Percentiles rank a stretch among this genome's conserved stretches.
These are phyloP conservation scores for Xerocomus minutiporus DNA, from an alignment of 1,284 basidiomycete genomes.

Conservation along the genomic window DNA sequence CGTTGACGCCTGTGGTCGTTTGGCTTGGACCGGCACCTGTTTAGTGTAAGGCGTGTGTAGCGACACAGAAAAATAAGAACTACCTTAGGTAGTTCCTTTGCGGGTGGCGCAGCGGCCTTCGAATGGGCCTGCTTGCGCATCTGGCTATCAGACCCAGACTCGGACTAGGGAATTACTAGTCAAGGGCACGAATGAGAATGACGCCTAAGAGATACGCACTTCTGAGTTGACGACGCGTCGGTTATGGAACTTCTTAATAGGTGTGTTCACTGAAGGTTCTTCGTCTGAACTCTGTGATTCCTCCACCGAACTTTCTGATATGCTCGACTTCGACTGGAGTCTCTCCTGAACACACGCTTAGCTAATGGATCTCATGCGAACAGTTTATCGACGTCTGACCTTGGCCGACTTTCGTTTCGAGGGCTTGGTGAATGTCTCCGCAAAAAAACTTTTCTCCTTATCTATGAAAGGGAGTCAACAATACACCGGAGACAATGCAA, in stretches of 20 bases:
- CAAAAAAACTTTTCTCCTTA: conserved; percentile 43
- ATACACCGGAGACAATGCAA: background rate
- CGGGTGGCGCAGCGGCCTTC: conserved; percentile 1
- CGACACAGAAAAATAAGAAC: background rate
- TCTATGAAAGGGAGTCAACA: conserved; percentile 21
- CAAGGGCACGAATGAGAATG: background rate
- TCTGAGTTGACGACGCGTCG: conserved; percentile 13
- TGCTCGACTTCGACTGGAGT: conserved; percentile 13
- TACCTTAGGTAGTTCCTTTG: conserved; percentile 16
- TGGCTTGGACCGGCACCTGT: conserved; percentile 6
- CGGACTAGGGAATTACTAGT: conserved; percentile 17
- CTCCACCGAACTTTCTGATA: conserved; percentile 9
- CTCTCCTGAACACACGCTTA: conserved; percentile 17
- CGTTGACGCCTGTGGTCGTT: conserved; percentile 5
- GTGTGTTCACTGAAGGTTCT: background rate
- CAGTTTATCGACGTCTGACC: conserved; percentile 9
- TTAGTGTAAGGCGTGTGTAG: conserved; percentile 1
- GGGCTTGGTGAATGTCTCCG: conserved; percentile 36
- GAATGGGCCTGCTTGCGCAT: conserved; percentile 6
- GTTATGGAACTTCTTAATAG: conserved; percentile 3
- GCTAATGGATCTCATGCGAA: background rate
- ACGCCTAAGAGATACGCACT: conserved; percentile 8
- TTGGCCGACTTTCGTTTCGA: conserved; percentile 26
- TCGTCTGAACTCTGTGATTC: conserved; percentile 11
- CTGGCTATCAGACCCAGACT: conserved; percentile 10